A percentile compares a stretch with the other conserved stretches of the same genome.
Conservation (phyloP, 306 rosid species). For the Erythrophleum fordii region DNA sequence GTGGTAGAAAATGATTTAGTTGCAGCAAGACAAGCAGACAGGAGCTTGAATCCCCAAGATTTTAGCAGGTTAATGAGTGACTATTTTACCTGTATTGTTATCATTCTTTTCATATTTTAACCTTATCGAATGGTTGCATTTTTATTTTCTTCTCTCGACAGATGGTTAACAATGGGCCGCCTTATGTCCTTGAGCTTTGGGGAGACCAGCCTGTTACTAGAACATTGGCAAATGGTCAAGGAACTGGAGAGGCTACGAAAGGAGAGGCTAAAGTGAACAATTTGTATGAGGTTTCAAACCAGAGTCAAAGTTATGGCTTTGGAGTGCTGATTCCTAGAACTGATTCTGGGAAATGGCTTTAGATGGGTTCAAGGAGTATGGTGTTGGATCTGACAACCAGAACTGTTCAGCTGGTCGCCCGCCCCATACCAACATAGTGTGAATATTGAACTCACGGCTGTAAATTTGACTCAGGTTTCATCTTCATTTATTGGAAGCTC, state of each 20-base stretch:
- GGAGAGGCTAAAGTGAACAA: slow-evolving; percentile 67
- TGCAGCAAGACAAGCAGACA: slow-evolving; percentile 64
- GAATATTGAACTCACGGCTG: slow-evolving; percentile 4
- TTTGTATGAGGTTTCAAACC: not conserved
- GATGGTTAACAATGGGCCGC: slow-evolving; percentile 85
- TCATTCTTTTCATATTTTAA: not conserved
- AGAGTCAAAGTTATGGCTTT: not conserved
- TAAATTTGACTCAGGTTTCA: slow-evolving; percentile 13
- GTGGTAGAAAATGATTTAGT: slow-evolving; percentile 85
- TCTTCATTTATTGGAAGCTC: not conserved
- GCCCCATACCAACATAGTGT: not conserved
- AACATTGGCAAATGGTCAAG: slow-evolving; percentile 90
- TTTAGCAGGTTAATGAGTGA: slow-evolving; percentile 70
- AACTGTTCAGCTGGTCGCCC: not conserved
- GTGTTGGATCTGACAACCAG: slow-evolving; percentile 4
- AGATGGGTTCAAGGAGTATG: slow-evolving; percentile 24
- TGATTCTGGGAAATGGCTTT: slow-evolving; percentile 16
- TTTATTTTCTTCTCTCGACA: slow-evolving; percentile 30
- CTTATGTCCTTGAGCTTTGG: slow-evolving; percentile 75
- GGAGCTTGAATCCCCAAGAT: slow-evolving; percentile 64
- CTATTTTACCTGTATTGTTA: not conserved
- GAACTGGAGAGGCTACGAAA: slow-evolving; percentile 78
- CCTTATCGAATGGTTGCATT: not conserved
- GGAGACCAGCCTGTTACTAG: slow-evolving; percentile 69
- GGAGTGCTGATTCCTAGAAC: not conserved